Evolutionary conservation across 139 green algal genomes (phyloP).

Genomic region (Tetradesmus obliquus): DNA sequence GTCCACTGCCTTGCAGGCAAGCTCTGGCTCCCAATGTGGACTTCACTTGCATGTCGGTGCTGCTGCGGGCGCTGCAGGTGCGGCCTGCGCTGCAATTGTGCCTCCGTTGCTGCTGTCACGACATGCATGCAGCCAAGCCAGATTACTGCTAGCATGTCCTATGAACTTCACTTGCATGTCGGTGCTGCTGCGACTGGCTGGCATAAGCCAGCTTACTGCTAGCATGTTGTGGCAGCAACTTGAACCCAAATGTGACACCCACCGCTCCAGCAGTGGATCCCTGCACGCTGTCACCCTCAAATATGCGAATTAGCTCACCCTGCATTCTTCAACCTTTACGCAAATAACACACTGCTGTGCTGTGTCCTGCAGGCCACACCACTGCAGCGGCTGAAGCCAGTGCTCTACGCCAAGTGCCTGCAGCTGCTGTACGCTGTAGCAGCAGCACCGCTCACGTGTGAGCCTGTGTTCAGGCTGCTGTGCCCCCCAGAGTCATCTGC

Average conservation of each 20-base stretch:
- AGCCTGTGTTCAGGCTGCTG: conserved; percentile 33
- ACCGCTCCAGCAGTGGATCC: neutral
- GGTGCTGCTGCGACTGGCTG: neutral
- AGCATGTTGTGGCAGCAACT: no score
- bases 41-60: conserved; percentile 18
- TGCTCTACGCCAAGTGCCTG: conserved; percentile 71
- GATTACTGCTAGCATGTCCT: no score
- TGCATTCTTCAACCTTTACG: neutral
- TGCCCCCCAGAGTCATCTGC: neutral
- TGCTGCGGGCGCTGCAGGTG: conserved; percentile 32
- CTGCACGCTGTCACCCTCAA: neutral
- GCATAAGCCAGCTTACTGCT: neutral
- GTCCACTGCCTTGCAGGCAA: neutral
- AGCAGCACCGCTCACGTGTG: conserved; percentile 33
- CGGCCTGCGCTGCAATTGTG: neutral
- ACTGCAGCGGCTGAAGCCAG: conserved; percentile 46
- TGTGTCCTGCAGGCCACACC: conserved; percentile 25
- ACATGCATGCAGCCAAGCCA: neutral
- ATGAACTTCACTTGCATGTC: conserved; percentile 26
- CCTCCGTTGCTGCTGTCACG: neutral
- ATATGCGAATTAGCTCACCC: neutral
- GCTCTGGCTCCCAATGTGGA: neutral
- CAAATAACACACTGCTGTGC: neutral
- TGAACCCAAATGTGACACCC: no score
- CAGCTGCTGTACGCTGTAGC: conserved; percentile 71